phyloP scores from a whole-genome alignment of 495 filamentous ascomycete species.

The Peziza echinospora region DNA sequence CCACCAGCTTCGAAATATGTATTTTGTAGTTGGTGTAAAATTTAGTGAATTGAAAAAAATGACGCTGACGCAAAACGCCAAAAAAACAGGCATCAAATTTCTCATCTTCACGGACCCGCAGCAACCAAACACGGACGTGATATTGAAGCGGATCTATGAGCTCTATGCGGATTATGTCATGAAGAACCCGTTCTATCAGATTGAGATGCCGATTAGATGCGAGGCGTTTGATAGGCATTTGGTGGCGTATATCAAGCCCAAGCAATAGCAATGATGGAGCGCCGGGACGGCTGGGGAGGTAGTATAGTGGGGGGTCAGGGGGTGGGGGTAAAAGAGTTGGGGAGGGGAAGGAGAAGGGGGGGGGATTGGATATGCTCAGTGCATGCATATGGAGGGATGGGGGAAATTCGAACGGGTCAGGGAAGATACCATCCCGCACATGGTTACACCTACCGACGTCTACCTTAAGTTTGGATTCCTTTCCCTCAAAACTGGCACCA shows the following conservation, averaged over 20 bases:
- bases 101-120: constrained; percentile 83
- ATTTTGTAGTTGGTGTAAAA: not conserved
- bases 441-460: too few relatives aligned
- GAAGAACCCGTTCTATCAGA: constrained; percentile 97
- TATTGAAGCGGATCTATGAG: constrained; percentile 72
- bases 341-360: not conserved
- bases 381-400: too few relatives aligned
- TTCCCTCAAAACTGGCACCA: too few relatives aligned
- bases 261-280: constrained; percentile 7
- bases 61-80: constrained; percentile 1
- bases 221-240: constrained; percentile 83
- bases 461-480: too few relatives aligned
- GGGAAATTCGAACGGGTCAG: too few relatives aligned
- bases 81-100: constrained; percentile 59
- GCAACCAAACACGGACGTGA: constrained; percentile 65
- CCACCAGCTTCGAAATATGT: not conserved
- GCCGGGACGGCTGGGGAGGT: constrained; percentile 23
- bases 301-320: constrained; percentile 4
- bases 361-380: not conserved
- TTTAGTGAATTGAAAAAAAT: too few relatives aligned
- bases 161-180: constrained; percentile 92
- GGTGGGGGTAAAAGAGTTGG: not conserved
- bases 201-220: constrained; percentile 92
- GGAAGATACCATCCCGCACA: too few relatives aligned
- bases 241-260: constrained; percentile 42